These are phyloP conservation scores for Sanghuangporus weigelae DNA, from an alignment of 1,284 basidiomycete genomes.

Conservation along the genomic window DNA sequence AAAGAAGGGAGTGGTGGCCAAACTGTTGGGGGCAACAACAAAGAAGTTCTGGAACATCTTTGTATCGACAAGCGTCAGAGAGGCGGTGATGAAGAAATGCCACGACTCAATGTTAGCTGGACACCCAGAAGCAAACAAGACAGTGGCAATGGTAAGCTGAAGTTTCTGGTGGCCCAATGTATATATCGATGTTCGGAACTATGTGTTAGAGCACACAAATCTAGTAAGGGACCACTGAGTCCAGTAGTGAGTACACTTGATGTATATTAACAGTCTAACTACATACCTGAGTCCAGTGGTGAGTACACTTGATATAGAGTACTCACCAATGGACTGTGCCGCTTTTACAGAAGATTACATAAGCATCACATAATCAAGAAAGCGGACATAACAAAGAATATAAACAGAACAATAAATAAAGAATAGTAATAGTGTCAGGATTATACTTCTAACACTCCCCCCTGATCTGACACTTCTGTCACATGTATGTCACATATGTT, in stretches of 20 bases:
- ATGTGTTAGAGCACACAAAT: neutral
- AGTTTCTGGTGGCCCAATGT: neutral
- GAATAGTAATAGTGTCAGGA: neutral
- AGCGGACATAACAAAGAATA: neutral
- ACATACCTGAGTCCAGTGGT: constrained; percentile 18
- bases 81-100: neutral
- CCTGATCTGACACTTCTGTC: neutral
- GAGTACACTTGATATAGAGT: constrained; percentile 6
- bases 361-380: neutral
- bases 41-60: neutral
- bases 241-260: too few species aligned
- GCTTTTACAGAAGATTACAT: neutral
- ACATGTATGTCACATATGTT: too few species aligned
- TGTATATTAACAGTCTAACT: constrained; percentile 23
- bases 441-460: neutral
- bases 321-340: neutral
- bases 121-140: neutral
- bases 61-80: neutral
- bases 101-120: neutral
- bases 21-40: too few species aligned
- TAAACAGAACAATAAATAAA: neutral
- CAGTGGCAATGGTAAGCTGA: neutral
- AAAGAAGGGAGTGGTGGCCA: too few species aligned
- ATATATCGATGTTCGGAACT: neutral
- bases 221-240: too few species aligned